phyloP scores from a whole-genome alignment of 1,284 basidiomycete species.

The Wallemia hederae region DNA sequence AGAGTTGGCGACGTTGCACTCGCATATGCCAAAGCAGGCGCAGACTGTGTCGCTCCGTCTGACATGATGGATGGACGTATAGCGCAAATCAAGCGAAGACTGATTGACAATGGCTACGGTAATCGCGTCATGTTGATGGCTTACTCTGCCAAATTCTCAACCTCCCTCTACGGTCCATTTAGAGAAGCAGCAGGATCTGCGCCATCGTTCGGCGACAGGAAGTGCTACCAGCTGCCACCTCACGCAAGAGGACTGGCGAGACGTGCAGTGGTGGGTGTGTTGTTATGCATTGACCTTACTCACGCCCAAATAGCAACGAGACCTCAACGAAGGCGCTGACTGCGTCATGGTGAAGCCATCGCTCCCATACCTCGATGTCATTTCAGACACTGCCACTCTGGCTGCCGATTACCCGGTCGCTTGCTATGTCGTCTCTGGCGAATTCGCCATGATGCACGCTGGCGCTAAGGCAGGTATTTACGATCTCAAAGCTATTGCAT shows the following conservation, averaged over 20 bases:
- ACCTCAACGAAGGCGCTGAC: slow-evolving; percentile 79
- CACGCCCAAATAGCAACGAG: slow-evolving; percentile 32
- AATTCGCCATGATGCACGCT: slow-evolving; percentile 87
- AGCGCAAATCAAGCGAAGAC: slow-evolving; percentile 52
- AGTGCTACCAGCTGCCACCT: slow-evolving; percentile 90
- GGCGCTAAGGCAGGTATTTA: slow-evolving; percentile 81
- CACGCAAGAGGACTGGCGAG: slow-evolving; percentile 64
- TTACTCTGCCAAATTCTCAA: slow-evolving; percentile 97
- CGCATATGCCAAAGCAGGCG: slow-evolving; percentile 73
- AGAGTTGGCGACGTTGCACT: slow-evolving; percentile 79
- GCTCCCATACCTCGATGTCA: slow-evolving; percentile 83
- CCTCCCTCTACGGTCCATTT: slow-evolving; percentile 89
- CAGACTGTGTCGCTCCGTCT: slow-evolving; percentile 89
- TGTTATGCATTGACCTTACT: not conserved
- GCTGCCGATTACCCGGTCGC: slow-evolving; percentile 67
- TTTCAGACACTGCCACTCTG: slow-evolving; percentile 56
- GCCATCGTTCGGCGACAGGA: slow-evolving; percentile 75
- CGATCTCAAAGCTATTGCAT: slow-evolving; percentile 68
- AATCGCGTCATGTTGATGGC: slow-evolving; percentile 82
- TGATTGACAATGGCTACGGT: slow-evolving; percentile 52
- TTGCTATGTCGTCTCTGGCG: slow-evolving; percentile 86
- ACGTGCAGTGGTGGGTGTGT: slow-evolving; percentile 50
- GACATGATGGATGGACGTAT: slow-evolving; percentile 99
- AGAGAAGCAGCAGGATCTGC: slow-evolving; percentile 89
- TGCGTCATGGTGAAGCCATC: slow-evolving; percentile 98